Evolutionary conservation across 768 basidiomycete genomes (phyloP), one percentile per base, ranked within the genome.

Genomic region (Boletus reticuloceps): DNA sequence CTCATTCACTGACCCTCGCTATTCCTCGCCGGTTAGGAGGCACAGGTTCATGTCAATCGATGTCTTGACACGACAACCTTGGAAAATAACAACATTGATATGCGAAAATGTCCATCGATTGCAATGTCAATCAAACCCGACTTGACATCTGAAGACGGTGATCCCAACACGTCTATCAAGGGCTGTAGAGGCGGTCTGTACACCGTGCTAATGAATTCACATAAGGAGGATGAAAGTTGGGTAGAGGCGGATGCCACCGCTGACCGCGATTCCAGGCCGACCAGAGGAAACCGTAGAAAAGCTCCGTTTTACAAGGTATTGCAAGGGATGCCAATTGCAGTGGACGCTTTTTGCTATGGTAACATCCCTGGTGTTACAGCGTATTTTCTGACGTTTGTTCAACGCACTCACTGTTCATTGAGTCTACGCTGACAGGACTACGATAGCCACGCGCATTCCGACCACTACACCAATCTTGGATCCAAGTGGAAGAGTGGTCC

Each of bases 281-380:
- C 70, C 8, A 82, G 81, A 53, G 77, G 78, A 29, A 74, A 76
- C 31, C 79, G 90, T 29, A 76, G 90, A 55, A 85, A 82, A 54
- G 92, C 94, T 0, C 97, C 97, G 0, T 98, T 98, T 68, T 98
- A 96, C 74, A 99, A 98, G 74, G 82, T 94, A 22, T 69, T 98
- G 61, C 89, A 92, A 63, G 96, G 97, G 2, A 97, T 98, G 94
- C 94, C 95, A 10, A 89, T 99, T 25, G 94, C 96, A 16, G 97
- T 99, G 1, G 97, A 99, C 67, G 97, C 95, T 2, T 99, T 99
- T 72, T 83, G 88, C 37, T 99, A 98, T 68, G 97, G 96, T 7
- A 77, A 79, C 27, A 94, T 99, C 47, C 94, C 95, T 6, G 85
- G 84, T 11, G 83, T 98, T 25, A 90, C 83, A 29, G 91, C 94